Evolutionary conservation across 2,329 filamentous ascomycete genomes (phyloP), one percentile per base, ranked within the genome.

Genomic region (Pseudodiploospora longispora): DNA sequence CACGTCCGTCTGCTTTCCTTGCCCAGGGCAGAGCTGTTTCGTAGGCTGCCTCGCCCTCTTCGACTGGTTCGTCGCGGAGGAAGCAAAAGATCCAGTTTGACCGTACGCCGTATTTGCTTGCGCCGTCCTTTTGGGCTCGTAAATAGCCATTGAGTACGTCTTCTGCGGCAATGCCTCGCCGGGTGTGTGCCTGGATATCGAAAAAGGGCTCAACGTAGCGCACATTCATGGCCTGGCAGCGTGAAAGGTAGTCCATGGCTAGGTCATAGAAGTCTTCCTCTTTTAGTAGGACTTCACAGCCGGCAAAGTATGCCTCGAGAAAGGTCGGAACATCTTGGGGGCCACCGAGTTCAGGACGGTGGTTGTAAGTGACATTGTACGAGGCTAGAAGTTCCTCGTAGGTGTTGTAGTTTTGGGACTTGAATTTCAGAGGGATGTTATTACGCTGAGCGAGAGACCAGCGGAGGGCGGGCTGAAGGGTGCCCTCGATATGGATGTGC

Each of bases 201-300:
- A 90, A 89, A 67, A 88, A 90, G 50, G 88, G 74, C 61, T 90
- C 85, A 10, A 82, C 82, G 57, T 90, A 85, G 41, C 76, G 71
- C 2, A 89, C 80, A 36, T 78, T 78, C 51, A 87, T 79, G 2
- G 65, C 64, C 29, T 77, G 70, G 3, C 83, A 85, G 45, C 74
- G 76, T 30, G 69, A 56, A 60, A 89, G 84, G 65, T 90, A 90
- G 49, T 76, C 75, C 69, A 78, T 85, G 6, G 83, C 83, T 6
- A 91, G 72, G 41, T 75, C 75, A 59, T 85, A 82, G 55, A 86
- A 90, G 63, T 90, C 85, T n/a, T 68, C 63, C 19, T 73, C 67
- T 5, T 75, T 72, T 48, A 81, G 66, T 19, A 90, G 74, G 2
- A 83, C 83, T 36, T 74, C 77, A 74, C 88, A 85, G 57, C 82